phyloP scores from a whole-genome alignment of 495 filamentous ascomycete species.

The Trichoderma gamsii region DNA sequence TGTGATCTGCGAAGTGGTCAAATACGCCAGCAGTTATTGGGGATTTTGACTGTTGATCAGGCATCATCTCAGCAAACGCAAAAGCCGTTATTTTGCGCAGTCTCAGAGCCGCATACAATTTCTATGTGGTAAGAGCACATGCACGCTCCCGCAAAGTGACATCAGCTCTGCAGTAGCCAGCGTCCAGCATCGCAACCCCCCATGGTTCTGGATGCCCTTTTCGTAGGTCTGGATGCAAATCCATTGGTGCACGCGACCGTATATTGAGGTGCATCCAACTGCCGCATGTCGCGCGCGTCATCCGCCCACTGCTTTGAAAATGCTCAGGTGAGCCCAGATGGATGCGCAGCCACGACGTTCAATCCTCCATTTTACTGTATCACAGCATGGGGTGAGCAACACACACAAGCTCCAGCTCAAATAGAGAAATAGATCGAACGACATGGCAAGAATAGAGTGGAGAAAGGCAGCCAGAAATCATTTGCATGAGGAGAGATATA shows the following conservation, averaged over 20 bases:
- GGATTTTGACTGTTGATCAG: too few relatives aligned
- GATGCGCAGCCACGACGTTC: not conserved
- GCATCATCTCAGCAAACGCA: too few relatives aligned
- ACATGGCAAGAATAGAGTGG: not conserved
- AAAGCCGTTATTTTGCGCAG: not conserved
- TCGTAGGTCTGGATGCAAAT: not conserved
- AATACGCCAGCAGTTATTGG: too few relatives aligned
- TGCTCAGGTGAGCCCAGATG: not conserved
- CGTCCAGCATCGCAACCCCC: not conserved
- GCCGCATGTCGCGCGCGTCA: not conserved
- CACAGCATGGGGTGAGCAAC: not conserved
- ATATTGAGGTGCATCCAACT: too few relatives aligned
- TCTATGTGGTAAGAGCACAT: not conserved
- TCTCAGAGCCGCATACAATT: not conserved
- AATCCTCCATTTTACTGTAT: not conserved
- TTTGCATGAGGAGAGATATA: too few relatives aligned
- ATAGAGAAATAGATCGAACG: not conserved
- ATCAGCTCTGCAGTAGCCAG: not conserved
- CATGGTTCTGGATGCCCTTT: too few relatives aligned
- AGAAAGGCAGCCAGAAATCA: not conserved
- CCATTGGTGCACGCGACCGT: conserved; percentile 3
- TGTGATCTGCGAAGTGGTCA: too few relatives aligned
- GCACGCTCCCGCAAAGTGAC: not conserved
- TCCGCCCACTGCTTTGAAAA: not conserved
- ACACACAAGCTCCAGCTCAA: not conserved